Evolutionary conservation across 2,329 filamentous ascomycete genomes (phyloP), one percentile per base, ranked within the genome.

Genomic region (Diaporthe australafricana): DNA sequence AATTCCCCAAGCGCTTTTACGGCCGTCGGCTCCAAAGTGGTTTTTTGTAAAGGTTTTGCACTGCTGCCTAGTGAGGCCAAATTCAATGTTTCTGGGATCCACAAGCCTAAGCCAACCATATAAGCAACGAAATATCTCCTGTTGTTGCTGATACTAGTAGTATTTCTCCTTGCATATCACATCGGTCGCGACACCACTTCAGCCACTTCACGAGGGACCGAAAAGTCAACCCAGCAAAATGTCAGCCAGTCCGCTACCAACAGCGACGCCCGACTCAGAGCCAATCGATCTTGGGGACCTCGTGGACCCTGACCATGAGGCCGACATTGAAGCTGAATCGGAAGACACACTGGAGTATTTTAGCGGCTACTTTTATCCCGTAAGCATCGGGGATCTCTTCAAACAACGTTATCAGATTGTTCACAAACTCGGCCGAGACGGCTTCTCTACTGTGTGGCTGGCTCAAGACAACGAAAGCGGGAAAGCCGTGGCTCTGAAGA

Each of bases 381-480:
- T 57, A 27, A 3, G 55, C 55, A 57, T 57, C 22, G 55, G 55
- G 6, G 55, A 57, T 20, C 2, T 57, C 11, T 42, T 57, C 5
- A 20, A 42, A 17, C n/a, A 16, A n/a, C 35, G 35, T 11, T 57
- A 57, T 6, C n/a, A 57, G 27, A n/a, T 57, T 14, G 12, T 57
- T 14, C 55, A 57, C 20, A 57, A 57, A 14, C 62, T 66, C 27
- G 42, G 62, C 16, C 45, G 32, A 25, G 62, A 27, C 12, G 62
- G 62, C 11, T 32, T 50, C 35, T 38, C 62, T 3, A 65, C 62
- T 12, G 62, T 65, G 2, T 65, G 62, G 45, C 45, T 65, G 16
- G 45, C 62, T 25, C 45, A 45, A 20, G 62, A 65, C 62, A 32
- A 7, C 5, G 52, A 38, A 40, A 40, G 5, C 6, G 40, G n/a